phyloP scores from a whole-genome alignment of 768 basidiomycete genomes.

The Chalciporus pseudorubinellus region DNA sequence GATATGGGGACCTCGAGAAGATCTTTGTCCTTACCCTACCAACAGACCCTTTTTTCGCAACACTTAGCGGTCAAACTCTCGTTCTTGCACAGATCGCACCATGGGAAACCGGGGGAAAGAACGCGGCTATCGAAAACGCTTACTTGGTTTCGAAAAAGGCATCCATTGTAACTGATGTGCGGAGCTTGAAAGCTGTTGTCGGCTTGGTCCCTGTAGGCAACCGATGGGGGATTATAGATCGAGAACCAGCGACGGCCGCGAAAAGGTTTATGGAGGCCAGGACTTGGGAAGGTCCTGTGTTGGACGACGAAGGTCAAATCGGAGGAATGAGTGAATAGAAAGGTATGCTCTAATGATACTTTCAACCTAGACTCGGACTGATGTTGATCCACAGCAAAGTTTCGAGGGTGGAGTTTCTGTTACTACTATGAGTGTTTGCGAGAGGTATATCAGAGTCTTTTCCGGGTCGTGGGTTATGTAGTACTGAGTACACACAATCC shows the following conservation, averaged over 20 bases:
- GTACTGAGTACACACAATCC: no score
- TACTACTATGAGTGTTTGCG: no score
- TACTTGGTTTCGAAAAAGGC: not conserved
- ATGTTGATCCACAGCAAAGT: no score
- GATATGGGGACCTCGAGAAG: constrained; percentile 17
- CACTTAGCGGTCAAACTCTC: constrained; percentile 1
- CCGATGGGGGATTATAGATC: constrained; percentile 19
- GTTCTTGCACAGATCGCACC: constrained; percentile 17
- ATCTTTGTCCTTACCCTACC: constrained; percentile 14
- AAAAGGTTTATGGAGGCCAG: no score
- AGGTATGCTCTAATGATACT: no score
- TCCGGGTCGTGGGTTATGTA: no score
- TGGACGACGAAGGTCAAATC: no score
- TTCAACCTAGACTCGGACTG: no score
- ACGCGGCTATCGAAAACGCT: not conserved
- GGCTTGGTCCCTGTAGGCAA: constrained; percentile 14
- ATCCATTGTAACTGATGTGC: constrained; percentile 13
- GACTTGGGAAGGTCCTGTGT: no score
- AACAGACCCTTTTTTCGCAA: not conserved
- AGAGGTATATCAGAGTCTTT: no score
- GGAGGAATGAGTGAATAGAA: no score
- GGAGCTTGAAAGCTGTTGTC: constrained; percentile 10
- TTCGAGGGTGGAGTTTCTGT: no score
- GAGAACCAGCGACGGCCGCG: constrained; percentile 3
- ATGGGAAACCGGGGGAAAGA: constrained; percentile 3